Evolutionary conservation across 1,284 basidiomycete species (phyloP).

Genomic region (Vanrija sp.): DNA sequence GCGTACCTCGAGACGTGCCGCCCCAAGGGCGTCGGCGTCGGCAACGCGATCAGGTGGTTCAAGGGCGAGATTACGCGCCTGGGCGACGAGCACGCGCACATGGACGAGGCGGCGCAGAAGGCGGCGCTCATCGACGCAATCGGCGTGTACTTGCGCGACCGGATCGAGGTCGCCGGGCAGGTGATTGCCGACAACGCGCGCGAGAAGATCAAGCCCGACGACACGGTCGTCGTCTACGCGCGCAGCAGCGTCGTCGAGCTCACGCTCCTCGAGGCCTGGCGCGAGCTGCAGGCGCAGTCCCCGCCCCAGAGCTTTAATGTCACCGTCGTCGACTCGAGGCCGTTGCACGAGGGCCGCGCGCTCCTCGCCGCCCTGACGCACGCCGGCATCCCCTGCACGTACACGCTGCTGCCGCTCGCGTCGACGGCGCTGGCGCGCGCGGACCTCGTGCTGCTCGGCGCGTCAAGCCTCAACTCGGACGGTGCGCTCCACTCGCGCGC

Average conservation of each 20-base stretch:
- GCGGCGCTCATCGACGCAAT: constrained; percentile 77
- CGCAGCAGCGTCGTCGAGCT: constrained; percentile 92
- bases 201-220: constrained; percentile 90
- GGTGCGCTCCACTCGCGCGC: constrained; percentile 91
- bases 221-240: constrained; percentile 89
- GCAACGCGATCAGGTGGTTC: constrained; percentile 61
- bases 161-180: constrained; percentile 88
- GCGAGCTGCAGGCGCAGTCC: constrained; percentile 52
- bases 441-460: constrained; percentile 82
- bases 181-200: constrained; percentile 86
- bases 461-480: constrained; percentile 89
- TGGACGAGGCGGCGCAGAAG: constrained; percentile 91
- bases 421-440: constrained; percentile 74
- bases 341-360: constrained; percentile 84
- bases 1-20: constrained; percentile 47
- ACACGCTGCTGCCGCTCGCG: constrained; percentile 83
- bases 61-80: constrained; percentile 93
- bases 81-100: constrained; percentile 67
- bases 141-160: constrained; percentile 88
- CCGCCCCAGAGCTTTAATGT: constrained; percentile 77
- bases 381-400: constrained; percentile 79
- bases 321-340: constrained; percentile 89
- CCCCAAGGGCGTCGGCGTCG: constrained; percentile 48
- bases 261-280: constrained; percentile 70
- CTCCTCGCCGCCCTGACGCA: constrained; percentile 68